phyloP scores from a whole-genome alignment of 306 rosid genomes.

The Neltuma alba region DNA sequence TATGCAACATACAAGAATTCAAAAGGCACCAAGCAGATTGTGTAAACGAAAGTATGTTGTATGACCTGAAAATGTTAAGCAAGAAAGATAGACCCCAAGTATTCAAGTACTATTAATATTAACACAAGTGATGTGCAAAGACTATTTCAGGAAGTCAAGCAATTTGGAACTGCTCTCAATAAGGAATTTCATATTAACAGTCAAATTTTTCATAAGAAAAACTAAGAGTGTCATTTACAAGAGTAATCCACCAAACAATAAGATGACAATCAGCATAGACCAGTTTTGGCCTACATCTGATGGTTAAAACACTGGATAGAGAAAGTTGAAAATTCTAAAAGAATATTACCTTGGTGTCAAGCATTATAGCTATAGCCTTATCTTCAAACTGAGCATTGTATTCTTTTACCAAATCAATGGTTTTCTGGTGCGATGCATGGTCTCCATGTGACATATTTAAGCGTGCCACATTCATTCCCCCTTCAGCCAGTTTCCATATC shows the following conservation, averaged over 20 bases:
- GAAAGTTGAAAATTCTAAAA: not conserved
- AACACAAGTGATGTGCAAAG: slow-evolving; percentile 1
- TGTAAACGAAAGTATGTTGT: not conserved
- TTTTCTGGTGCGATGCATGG: slow-evolving; percentile 84
- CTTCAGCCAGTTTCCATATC: slow-evolving; percentile 87
- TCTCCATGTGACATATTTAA: slow-evolving; percentile 98
- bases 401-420: slow-evolving; percentile 80
- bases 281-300: not conserved
- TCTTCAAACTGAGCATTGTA: slow-evolving; percentile 80
- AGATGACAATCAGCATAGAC: not conserved
- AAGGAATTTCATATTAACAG: not conserved
- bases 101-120: not conserved
- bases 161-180: not conserved
- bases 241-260: not conserved
- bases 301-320: not conserved
- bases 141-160: slow-evolving; percentile 11
- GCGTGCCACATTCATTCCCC: slow-evolving; percentile 93
- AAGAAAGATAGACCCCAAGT: not conserved
- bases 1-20: not conserved
- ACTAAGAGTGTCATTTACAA: not conserved
- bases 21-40: not conserved
- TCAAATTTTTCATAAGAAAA: not conserved
- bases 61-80: not conserved
- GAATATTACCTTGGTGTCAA: slow-evolving; percentile 81
- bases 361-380: slow-evolving; percentile 87